Base-by-base conservation (phyloP, 116 monocot species). In the Cymodocea nodosa region DNA sequence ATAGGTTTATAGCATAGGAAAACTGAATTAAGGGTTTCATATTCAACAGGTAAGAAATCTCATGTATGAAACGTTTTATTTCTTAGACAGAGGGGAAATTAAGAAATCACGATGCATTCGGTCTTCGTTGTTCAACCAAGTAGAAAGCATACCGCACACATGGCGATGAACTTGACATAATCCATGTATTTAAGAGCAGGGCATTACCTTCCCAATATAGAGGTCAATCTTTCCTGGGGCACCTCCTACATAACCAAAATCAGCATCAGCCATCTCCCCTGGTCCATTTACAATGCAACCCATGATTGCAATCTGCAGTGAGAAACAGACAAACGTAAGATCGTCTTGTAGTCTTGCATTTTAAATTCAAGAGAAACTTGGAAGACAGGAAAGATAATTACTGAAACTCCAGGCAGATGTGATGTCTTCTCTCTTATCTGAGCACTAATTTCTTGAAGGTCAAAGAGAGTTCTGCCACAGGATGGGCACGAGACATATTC, bases 261-360 rank as follows among this genome's bases (percentile, higher is more conserved):
- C 93, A 17, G 99, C 99, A 79, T 99, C 99, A 40, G 99, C 99
- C 99, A 99, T 99, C 73, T 99, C 92, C 50, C 99, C 99, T 1
- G 99, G 99, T 34, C 99, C 99, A 65, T 99, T 99, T 57, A 99
- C 99, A 68, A 99, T 99, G 68, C 99, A 99, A 68, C 93, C 99
- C 99, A 99, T 99, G 63, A 99, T 99, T 44, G 99, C 99, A 74
- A 99, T 99, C 99, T 99, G 80, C 60, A 48, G 64, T 25, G 15
- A 5, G 50, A 35, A 25, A 67, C 23, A 35, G 51, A 53, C n/a
- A 37, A 17, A 2, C 17, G 16, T 37, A 17, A 30, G 44, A 44
- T 44, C 44, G 44, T 11, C 44, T 44, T 11, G 11, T 44, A 6
- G 44, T 44, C 6, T 44, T 0, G 44, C 5, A 6, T 6, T 44